Percentiles rank a stretch among this genome's conserved stretches.
Evolutionary conservation across 805 yeast genomes (phyloP).

Genomic region (Starmerella kuoi): DNA sequence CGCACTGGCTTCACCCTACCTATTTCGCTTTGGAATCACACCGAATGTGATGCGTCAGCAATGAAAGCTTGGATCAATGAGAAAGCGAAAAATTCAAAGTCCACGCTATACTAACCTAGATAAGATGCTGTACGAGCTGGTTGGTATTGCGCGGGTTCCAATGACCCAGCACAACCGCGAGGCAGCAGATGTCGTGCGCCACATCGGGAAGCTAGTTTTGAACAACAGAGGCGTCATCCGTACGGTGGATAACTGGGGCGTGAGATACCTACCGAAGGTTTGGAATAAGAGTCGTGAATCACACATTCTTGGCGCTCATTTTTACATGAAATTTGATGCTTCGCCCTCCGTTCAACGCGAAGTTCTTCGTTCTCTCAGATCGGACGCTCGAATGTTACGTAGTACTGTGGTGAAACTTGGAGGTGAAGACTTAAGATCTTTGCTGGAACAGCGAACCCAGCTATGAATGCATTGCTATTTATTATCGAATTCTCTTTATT

Average conservation of each 20-base stretch:
- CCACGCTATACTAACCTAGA: too few relatives aligned
- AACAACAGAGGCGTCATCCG: slow-evolving; percentile 91
- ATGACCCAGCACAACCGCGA: slow-evolving; percentile 38
- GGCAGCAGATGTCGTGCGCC: slow-evolving; percentile 52
- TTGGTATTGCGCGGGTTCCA: slow-evolving; percentile 78
- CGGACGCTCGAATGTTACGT: slow-evolving; percentile 85
- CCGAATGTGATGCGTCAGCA: too few relatives aligned
- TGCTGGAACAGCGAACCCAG: slow-evolving; percentile 13
- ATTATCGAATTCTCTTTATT: too few relatives aligned
- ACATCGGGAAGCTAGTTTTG: slow-evolving; percentile 71
- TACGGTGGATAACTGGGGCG: slow-evolving; percentile 66
- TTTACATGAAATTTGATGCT: slow-evolving; percentile 74
- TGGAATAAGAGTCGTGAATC: slow-evolving; percentile 75
- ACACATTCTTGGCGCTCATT: slow-evolving; percentile 84
- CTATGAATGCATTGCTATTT: background rate
- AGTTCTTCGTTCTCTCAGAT: slow-evolving; percentile 61
- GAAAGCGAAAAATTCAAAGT: too few relatives aligned
- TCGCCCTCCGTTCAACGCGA: slow-evolving; percentile 79
- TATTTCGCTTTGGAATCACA: too few relatives aligned
- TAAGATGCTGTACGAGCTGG: slow-evolving; percentile 73
- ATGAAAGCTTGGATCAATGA: too few relatives aligned
- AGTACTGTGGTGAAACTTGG: slow-evolving; percentile 49
- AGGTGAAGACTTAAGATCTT: slow-evolving; percentile 22
- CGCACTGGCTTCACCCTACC: too few relatives aligned
- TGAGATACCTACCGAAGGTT: slow-evolving; percentile 64